Evolutionary conservation across 1,139 yeast species (phyloP), one percentile per base, ranked within the genome.

Genomic region (Hemisphaericaspora xylofermentans): DNA sequence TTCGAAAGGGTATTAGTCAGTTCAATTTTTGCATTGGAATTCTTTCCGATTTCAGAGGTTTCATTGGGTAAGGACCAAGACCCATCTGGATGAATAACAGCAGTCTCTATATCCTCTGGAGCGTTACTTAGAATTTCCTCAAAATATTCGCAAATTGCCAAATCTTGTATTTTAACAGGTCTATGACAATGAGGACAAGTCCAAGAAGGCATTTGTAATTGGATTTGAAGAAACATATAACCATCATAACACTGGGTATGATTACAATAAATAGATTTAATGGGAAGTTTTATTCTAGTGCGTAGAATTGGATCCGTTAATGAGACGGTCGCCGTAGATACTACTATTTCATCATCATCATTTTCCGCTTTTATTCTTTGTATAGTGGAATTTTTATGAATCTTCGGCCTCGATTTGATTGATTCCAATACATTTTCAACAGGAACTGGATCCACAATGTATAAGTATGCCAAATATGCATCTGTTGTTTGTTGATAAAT

Each of bases 191-290:
- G 68, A 0, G 91, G 91, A 53, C 94, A 85, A 33, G 61, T 62
- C 88, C 88, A 84, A 0, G 80, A 71, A 0, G 89, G 82, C 1
- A 78, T 66, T 51, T 79, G 84, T 37, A 68, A 64, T 53, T 84
- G 93, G 24, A 82, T 67, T 44, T 76, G 72, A 12, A 85, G 53
- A 53, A 73, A 85, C 39, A 81, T 75, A 21, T 68, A 57, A 0
- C 81, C 83, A 60, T 85, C 94, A 60, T 84, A 84, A 52, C 93
- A 84, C 51, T 79, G 83, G n/a, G 82, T 60, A 57, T 85, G 94
- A 30, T 74, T 65, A 59, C 93, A 85, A 42, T 63, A 67, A 0
- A 70, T 63, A 2, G 87, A 76, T 50, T 79, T 77, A 2, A 74
- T 76, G 0, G 94, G 93, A 44, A 70, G 63, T 43, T 67, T 66